A percentile compares a stretch with the other conserved stretches of the same genome.
Evolutionary conservation across 352 stramenopile genomes (phyloP).

Genomic region (Phytopythium chamaehyphon): DNA sequence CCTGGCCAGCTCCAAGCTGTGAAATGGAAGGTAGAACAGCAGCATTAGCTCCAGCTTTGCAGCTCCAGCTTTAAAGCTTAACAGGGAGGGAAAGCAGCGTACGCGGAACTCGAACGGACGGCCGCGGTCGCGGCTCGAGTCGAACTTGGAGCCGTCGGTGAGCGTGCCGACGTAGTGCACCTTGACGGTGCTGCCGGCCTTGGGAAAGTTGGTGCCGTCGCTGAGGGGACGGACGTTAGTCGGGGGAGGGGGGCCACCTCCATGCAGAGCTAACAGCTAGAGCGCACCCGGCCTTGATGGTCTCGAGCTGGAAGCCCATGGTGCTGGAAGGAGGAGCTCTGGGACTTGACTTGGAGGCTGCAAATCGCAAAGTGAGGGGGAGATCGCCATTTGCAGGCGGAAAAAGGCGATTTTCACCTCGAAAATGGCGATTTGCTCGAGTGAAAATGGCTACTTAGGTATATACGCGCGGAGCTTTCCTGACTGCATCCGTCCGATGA

Average conservation of each 20-base stretch:
- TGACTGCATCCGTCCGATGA: not conserved
- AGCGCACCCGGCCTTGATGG: slow-evolving; percentile 65
- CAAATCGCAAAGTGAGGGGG: slow-evolving; percentile 7
- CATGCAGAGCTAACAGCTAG: not conserved
- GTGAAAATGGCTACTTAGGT: no score
- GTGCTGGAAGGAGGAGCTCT: no score
- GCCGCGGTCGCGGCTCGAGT: slow-evolving; percentile 73
- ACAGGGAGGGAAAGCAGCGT: not conserved
- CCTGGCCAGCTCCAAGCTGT: slow-evolving; percentile 63
- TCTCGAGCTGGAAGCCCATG: slow-evolving; percentile 67
- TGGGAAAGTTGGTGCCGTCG: slow-evolving; percentile 75
- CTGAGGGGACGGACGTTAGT: slow-evolving; percentile 14
- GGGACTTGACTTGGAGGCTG: slow-evolving; percentile 7
- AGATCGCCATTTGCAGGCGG: not conserved
- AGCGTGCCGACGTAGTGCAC: slow-evolving; percentile 82
- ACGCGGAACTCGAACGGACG: slow-evolving; percentile 77
- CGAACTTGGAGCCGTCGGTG: slow-evolving; percentile 74
- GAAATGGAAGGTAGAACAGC: not conserved
- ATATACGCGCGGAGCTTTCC: not conserved
- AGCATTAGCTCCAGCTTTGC: slow-evolving; percentile 1
- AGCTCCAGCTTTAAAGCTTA: no score
- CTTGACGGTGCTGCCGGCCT: slow-evolving; percentile 58
- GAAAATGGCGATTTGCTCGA: slow-evolving; percentile 2
- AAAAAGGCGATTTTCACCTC: not conserved
- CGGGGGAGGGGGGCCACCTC: not conserved